A percentile compares a stretch with the other conserved stretches of the same genome.
Conservation (phyloP, 2,329 filamentous ascomycete species). For the Fonsecaea multimorphosa region DNA sequence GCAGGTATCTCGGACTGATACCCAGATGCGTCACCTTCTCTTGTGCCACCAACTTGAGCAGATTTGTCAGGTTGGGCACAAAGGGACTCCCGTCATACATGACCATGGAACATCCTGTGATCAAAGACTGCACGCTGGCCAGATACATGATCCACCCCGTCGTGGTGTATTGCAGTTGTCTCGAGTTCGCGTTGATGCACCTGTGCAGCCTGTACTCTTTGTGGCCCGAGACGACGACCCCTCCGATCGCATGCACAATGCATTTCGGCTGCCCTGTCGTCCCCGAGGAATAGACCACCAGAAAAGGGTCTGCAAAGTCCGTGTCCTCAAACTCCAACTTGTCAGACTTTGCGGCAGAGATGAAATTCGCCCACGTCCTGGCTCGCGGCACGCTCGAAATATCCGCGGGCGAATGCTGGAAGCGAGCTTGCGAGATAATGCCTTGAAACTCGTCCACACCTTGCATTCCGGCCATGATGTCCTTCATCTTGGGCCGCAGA, state of each 20-base stretch:
- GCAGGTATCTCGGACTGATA: conserved; percentile 76
- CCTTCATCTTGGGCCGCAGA: conserved; percentile 72
- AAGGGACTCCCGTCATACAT: conserved; percentile 88
- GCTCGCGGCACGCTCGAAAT: conserved; percentile 59
- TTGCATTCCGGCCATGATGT: conserved; percentile 68
- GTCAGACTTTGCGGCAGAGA: conserved; percentile 40
- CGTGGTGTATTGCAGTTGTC: conserved; percentile 66
- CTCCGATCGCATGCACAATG: conserved; percentile 72
- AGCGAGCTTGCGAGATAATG: conserved; percentile 71
- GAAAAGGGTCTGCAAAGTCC: conserved; percentile 74
- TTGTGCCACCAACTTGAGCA: conserved; percentile 67
- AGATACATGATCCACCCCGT: conserved; percentile 90
- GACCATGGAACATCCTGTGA: conserved; percentile 66
- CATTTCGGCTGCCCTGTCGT: conserved; percentile 86
- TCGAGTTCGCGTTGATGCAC: conserved; percentile 52
- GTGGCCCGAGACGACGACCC: conserved; percentile 46
- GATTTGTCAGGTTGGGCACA: conserved; percentile 67
- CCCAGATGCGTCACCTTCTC: conserved; percentile 75
- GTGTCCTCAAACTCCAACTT: conserved; percentile 51
- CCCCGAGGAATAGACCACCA: conserved; percentile 78
- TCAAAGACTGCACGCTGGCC: conserved; percentile 62
- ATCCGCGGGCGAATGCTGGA: conserved; percentile 61
- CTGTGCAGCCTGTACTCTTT: conserved; percentile 68
- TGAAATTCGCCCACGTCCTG: conserved; percentile 51
- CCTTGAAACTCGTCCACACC: conserved; percentile 66